Percentiles rank a stretch among this genome's conserved stretches.
Evolutionary conservation across 2,329 filamentous ascomycete species (phyloP).

Genomic region (Alternaria sp.): DNA sequence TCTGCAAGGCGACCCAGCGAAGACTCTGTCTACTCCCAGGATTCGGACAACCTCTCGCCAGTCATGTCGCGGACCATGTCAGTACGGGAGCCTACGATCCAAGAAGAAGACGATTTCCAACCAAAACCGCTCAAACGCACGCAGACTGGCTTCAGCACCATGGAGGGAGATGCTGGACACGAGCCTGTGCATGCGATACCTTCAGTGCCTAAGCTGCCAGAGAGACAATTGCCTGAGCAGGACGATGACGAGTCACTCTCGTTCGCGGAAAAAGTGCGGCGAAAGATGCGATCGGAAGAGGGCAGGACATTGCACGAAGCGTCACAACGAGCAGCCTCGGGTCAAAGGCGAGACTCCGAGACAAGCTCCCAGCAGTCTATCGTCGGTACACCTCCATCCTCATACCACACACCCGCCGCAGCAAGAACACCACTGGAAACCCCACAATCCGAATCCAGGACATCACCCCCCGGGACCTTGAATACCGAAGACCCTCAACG

Average conservation of each 20-base stretch:
- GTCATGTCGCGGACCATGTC: constrained; percentile 34
- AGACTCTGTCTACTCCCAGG: constrained; percentile 45
- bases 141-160: constrained; percentile 62
- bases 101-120: constrained; percentile 59
- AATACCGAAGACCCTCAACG: constrained; percentile 42
- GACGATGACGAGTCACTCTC: constrained; percentile 51
- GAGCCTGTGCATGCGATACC: constrained; percentile 58
- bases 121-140: constrained; percentile 65
- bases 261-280: constrained; percentile 57
- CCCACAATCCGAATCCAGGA: constrained; percentile 19
- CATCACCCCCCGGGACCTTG: constrained; percentile 25
- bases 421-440: constrained; percentile 35
- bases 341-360: constrained; percentile 39
- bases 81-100: constrained; percentile 41
- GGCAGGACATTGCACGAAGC: constrained; percentile 60
- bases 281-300: constrained; percentile 63
- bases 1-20: constrained; percentile 35
- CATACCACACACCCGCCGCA: constrained; percentile 25
- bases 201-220: constrained; percentile 41
- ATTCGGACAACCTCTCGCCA: constrained; percentile 41
- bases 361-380: constrained; percentile 38
- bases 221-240: constrained; percentile 26
- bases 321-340: constrained; percentile 36
- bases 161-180: constrained; percentile 28
- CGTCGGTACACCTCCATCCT: constrained; percentile 39